Evolutionary conservation across 2,329 filamentous ascomycete species (phyloP), one percentile per base, ranked within the genome.

Genomic region (Aspergillus sp.): DNA sequence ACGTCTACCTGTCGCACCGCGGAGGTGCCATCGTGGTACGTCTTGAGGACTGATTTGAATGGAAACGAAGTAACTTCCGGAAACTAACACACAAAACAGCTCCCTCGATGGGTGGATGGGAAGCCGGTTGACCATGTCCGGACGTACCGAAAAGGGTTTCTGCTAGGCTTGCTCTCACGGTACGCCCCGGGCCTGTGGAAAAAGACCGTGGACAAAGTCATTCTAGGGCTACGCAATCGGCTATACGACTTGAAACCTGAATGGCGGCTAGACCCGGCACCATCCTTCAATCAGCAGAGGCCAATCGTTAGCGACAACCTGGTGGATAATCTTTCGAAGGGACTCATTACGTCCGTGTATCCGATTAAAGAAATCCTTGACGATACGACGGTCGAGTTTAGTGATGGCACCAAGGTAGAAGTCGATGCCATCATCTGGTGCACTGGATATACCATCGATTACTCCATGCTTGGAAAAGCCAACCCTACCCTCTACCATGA

Each of bases 341-440:
- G 36, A 39, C 11, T 4, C 36, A 39, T 39, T 6, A 39, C 36
- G 14, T 39, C 36, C 5, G 36, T 16, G 11, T 39, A 4, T 39
- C 36, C 36, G 4, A 39, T 39, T 16, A 6, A 39, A 2, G 12
- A 39, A 39, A 3, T 39, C 14, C 36, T 39, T 2, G 36, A 39
- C 14, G 14, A 39, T 16, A 39, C 12, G 36, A 39, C 36, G 2
- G 14, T 39, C 5, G 12, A 39, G n/a, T 39, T 39, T 11, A 39
- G 36, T 10, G 69, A 74, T 56, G 73, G 73, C 1, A 68, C 65
- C 5, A 58, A 67, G 10, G 61, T 76, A 16, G 65, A 71, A 31
- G 66, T 76, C 29, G 71, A 75, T 56, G 68, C 68, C 11, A 70
- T 77, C 29, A 70, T 77, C 47, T 75, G 66, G 57, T 74, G 73